Base-by-base conservation (phyloP, 1,284 basidiomycete genomes). In the Trichosporon sp. region DNA sequence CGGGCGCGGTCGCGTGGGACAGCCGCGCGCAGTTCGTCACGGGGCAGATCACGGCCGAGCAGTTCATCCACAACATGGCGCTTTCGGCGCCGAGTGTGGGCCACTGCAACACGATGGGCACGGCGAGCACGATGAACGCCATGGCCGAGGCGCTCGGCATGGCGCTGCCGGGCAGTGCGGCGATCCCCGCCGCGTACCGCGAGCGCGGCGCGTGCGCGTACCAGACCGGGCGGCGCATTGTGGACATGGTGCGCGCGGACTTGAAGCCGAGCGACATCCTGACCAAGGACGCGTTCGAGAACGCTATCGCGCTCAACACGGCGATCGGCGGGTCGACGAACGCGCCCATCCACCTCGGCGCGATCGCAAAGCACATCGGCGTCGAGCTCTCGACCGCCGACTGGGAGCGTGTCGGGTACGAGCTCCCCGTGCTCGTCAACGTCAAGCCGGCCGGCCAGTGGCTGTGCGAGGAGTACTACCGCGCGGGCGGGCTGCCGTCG, bases 221-320 rank as follows among this genome's bases (percentile, higher is more conserved):
- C 77, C 88, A 87, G 70, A 93, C 93, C 44, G 95, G 92, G 2
- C 88, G 86, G 70, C 92, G 91, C 76, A 87, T 98, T 80, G 92
- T 89, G 79, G 88, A 87, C 72, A 85, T 98, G 65, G 88, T 98
- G 64, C 92, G 90, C 76, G 84, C 90, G 66, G 93, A 98, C 79
- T 85, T 96, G 76, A 96, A 95, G 81, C 95, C 95, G 29, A 89
- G 89, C 73, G 95, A 98, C 80, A 97, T 98, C 76, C 85, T 98
- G 73, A 97, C 95, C 15, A 91, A 91, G 51, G 86, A 90, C 56
- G 93, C 95, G 0, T 95, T 98, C 84, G 85, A 96, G 78, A 97
- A 98, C 77, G 95, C 94, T 18, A 93, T 98, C 72, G 88, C 90
- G 11, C 86, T 93, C 60, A 87, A 92, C 65, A 93, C 91, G 75